Percentiles rank a stretch among this genome's conserved stretches.
Evolutionary conservation across 805 yeast species (phyloP).

Genomic region (Naumovozyma baii): DNA sequence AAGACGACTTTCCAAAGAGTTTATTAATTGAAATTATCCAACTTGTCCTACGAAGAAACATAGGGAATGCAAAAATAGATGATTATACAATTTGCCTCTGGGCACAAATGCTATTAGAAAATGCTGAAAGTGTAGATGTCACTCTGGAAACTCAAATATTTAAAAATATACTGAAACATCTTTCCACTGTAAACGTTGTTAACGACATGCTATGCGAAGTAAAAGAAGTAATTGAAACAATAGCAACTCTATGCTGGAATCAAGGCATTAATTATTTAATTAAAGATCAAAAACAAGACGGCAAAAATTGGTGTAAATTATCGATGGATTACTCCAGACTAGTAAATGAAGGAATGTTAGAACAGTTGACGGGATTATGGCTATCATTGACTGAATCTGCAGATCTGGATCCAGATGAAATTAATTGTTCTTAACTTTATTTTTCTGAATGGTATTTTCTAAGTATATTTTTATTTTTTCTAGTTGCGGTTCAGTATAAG

Average conservation of each 20-base stretch:
- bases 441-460: background rate
- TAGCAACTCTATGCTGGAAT: conserved; percentile 34
- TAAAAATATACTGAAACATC: too few species aligned
- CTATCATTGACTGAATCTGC: conserved; percentile 17
- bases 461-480: too few species aligned
- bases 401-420: conserved; percentile 2
- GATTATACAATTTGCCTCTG: conserved; percentile 22
- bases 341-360: conserved; percentile 21
- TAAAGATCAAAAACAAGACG: conserved; percentile 14
- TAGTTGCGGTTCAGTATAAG: too few species aligned
- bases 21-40: conserved; percentile 13
- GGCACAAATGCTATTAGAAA: conserved; percentile 21
- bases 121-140: background rate
- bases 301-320: conserved; percentile 23
- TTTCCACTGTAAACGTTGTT: too few species aligned
- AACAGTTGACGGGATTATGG: conserved; percentile 24
- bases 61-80: conserved; percentile 7
- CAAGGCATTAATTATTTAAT: conserved; percentile 27
- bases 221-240: conserved; percentile 30
- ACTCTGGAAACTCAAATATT: background rate
- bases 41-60: conserved; percentile 18
- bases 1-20: conserved; percentile 12
- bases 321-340: conserved; percentile 23
- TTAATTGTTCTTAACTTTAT: background rate
- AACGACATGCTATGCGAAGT: background rate